Evolutionary conservation across 495 filamentous ascomycete species (phyloP).

Genomic region (Cudoniella acicularis): DNA sequence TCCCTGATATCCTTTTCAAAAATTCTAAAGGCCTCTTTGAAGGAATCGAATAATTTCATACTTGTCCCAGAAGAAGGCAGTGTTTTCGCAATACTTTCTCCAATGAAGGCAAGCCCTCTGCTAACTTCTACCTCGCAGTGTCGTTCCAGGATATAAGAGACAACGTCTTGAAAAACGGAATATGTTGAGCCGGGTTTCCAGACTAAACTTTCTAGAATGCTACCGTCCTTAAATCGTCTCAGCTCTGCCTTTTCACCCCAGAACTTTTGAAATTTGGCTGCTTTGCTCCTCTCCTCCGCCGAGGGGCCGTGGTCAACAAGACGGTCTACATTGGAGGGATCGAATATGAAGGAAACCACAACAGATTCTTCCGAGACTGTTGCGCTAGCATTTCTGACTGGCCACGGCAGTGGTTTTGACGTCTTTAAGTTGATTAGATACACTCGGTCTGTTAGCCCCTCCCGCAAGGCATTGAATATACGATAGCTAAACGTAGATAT

Average conservation of each 20-base stretch:
- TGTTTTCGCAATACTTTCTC: constrained; percentile 45
- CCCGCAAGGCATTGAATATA: constrained; percentile 58
- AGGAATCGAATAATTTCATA: constrained; percentile 46
- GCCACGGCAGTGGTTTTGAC: constrained; percentile 38
- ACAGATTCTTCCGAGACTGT: constrained; percentile 34
- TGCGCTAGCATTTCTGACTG: constrained; percentile 27
- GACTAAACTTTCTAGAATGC: constrained; percentile 73
- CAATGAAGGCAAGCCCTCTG: constrained; percentile 53
- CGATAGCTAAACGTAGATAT: constrained; percentile 12
- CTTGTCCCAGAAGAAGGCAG: constrained; percentile 30
- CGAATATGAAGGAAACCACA: constrained; percentile 64
- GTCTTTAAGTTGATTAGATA: constrained; percentile 56
- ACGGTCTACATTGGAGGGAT: constrained; percentile 65
- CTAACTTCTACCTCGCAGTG: constrained; percentile 56
- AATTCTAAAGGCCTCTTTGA: constrained; percentile 56
- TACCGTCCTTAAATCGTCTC: constrained; percentile 69
- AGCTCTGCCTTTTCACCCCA: constrained; percentile 75
- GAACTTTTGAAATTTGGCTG: constrained; percentile 65
- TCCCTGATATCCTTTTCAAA: constrained; percentile 70
- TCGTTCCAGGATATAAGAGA: constrained; percentile 63
- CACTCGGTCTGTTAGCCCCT: constrained; percentile 71
- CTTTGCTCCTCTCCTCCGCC: constrained; percentile 70
- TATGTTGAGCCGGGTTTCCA: constrained; percentile 66
- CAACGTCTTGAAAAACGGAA: constrained; percentile 73
- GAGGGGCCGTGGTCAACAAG: constrained; percentile 81